A percentile compares a stretch with the other conserved stretches of the same genome.
Conservation (phyloP, 2,329 filamentous ascomycete species). For the Sclerotinia glacialis region DNA sequence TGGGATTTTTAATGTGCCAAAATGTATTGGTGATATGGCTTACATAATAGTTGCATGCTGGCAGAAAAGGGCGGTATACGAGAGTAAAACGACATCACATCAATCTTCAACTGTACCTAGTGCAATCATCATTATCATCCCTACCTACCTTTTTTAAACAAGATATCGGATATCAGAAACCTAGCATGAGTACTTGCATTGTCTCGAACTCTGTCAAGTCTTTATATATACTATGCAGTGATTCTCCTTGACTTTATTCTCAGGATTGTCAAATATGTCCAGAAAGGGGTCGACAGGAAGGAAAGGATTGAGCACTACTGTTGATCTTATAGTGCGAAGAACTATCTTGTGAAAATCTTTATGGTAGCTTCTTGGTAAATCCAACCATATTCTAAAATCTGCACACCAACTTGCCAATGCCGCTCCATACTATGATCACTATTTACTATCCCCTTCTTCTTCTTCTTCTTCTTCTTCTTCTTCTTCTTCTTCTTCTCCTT, state of each 20-base stretch:
- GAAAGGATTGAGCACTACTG: neutral
- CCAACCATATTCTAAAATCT: neutral
- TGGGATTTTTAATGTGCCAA: neutral
- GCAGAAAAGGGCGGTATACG: slow-evolving; percentile 2
- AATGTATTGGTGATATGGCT: neutral
- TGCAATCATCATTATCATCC: neutral
- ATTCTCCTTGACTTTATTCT: neutral
- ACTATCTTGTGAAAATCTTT: neutral
- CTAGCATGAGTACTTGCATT: neutral
- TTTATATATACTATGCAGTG: neutral
- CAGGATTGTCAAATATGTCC: neutral
- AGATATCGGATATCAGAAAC: neutral
- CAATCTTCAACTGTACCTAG: neutral
- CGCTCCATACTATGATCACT: neutral
- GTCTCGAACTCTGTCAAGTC: neutral
- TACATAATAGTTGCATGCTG: neutral
- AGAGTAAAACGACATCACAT: neutral
- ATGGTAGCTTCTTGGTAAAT: neutral
- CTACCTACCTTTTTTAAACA: too few species aligned
- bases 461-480: neutral
- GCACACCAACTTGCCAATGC: neutral
- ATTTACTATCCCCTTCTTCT: neutral
- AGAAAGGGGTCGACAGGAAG: neutral
- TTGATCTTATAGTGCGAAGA: neutral
- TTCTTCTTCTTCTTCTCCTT: neutral